These are phyloP conservation scores for Geoglossum cookeanum DNA, from an alignment of 2,329 filamentous ascomycete genomes.

Conservation along the genomic window DNA sequence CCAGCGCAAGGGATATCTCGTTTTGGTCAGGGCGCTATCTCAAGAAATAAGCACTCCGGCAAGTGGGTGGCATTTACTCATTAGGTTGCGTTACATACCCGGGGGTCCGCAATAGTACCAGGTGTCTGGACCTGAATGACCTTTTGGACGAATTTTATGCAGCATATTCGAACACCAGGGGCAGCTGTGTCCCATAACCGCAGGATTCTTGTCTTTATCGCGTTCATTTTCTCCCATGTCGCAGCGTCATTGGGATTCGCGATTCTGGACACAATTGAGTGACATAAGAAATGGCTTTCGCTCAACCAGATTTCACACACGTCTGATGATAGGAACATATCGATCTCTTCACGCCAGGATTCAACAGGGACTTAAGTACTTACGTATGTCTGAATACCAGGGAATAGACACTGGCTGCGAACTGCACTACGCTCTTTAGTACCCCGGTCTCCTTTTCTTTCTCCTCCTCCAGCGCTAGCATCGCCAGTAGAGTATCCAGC, in stretches of 20 bases:
- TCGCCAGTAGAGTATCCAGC: conserved; percentile 52
- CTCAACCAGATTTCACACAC: neutral
- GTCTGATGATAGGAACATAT: neutral
- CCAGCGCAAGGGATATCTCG: conserved; percentile 72
- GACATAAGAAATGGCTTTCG: conserved; percentile 9
- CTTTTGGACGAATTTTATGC: conserved; percentile 91
- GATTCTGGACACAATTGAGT: conserved; percentile 39
- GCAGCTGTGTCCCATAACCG: conserved; percentile 68
- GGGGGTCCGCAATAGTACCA: conserved; percentile 61
- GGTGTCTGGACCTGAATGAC: conserved; percentile 83
- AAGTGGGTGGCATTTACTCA: conserved; percentile 1
- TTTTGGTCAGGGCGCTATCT: conserved; percentile 50
- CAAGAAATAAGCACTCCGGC: conserved; percentile 6
- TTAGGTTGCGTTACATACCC: conserved; percentile 36
- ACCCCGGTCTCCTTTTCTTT: conserved; percentile 59
- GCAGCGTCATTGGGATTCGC: conserved; percentile 64
- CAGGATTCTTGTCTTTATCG: conserved; percentile 78
- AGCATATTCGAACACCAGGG: conserved; percentile 69
- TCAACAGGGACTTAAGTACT: conserved; percentile 25
- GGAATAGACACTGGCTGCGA: conserved; percentile 81
- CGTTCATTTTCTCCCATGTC: conserved; percentile 72
- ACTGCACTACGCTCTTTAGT: conserved; percentile 70
- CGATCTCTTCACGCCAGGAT: neutral
- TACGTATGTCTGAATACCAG: conserved; percentile 88
- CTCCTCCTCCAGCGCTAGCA: conserved; percentile 52